Evolutionary conservation across 106 monocot species (phyloP).

Genomic region (Dioscorea zingiberensis): DNA sequence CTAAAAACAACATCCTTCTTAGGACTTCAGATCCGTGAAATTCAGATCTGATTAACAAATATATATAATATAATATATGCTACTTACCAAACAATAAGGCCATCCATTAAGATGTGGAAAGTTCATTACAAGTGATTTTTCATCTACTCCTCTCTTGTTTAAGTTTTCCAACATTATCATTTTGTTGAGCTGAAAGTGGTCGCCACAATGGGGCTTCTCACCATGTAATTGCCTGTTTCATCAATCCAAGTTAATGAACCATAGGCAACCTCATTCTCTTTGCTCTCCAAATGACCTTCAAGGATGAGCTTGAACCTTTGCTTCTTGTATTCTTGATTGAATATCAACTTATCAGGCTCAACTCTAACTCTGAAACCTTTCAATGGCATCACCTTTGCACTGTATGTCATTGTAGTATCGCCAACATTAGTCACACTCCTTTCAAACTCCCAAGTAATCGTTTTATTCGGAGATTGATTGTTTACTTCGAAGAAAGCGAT

Average conservation of each 20-base stretch:
- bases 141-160: too few relatives aligned
- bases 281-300: slow-evolving; percentile 16
- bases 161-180: neutral
- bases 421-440: slow-evolving; percentile 71
- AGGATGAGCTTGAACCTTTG: slow-evolving; percentile 39
- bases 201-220: slow-evolving; percentile 43
- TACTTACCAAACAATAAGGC: too few relatives aligned
- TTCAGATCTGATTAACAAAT: too few relatives aligned
- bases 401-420: slow-evolving; percentile 28
- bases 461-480: neutral
- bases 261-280: slow-evolving; percentile 13
- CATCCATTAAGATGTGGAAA: too few relatives aligned
- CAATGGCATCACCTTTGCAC: slow-evolving; percentile 20
- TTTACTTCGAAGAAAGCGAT: slow-evolving; percentile 22
- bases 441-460: slow-evolving; percentile 15
- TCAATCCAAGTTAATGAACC: slow-evolving; percentile 38
- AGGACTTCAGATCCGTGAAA: too few relatives aligned
- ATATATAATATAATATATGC: too few relatives aligned
- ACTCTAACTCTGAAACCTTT: slow-evolving; percentile 46
- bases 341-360: slow-evolving; percentile 37
- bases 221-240: slow-evolving; percentile 19
- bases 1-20: too few relatives aligned
- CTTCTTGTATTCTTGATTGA: slow-evolving; percentile 37
- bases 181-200: neutral
- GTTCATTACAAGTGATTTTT: too few relatives aligned